Evolutionary conservation across 2,329 filamentous ascomycete genomes (phyloP), one percentile per base, ranked within the genome.

Genomic region (Talaromyces piceae): DNA sequence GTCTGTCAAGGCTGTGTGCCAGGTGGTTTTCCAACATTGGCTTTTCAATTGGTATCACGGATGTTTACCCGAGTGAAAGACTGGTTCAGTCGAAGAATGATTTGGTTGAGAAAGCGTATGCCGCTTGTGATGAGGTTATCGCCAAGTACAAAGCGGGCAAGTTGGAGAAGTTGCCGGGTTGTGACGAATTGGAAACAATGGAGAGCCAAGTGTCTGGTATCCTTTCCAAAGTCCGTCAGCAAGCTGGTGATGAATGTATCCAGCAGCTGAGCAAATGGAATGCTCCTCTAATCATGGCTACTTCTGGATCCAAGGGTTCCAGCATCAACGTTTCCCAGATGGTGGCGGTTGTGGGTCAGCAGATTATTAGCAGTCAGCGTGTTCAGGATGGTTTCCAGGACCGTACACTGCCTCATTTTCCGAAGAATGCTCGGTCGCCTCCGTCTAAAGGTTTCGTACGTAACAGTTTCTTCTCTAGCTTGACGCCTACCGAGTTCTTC

Each of bases 261-360:
- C 81, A 84, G 26, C 89, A 91, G 47, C 77, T 98, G 30, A 96
- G 89, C 72, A 86, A 83, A 57, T 90, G 90, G 73, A 98, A 98
- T 61, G 85, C 93, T 0, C 91, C 93, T 5, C 77, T 97, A 57
- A 86, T 95, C 73, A 98, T 98, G 93, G 93, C 93, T 55, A 93
- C 88, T 56, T 97, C 89, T 11, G 93, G 93, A 45, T 97, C 91
- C 49, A 98, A 98, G 70, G 93, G 93, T 66, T 95, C 90, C 4
- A 87, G 88, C 61, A 94, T 98, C 76, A 98, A 98, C 76, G 93
- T 98, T 28, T 93, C 93, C 7, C 93, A 98, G 74, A 98, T 98
- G 93, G 87, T 97, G 66, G 91, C 93, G 51, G 84, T 91, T 53
- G 93, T 98, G 65, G 93, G 93, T 47, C 93, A 98, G 71, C 93